Percentiles rank a stretch among this genome's conserved stretches.
Conservation (phyloP, 2,329 filamentous ascomycete species). For the Paraphoma chrysanthemicola region DNA sequence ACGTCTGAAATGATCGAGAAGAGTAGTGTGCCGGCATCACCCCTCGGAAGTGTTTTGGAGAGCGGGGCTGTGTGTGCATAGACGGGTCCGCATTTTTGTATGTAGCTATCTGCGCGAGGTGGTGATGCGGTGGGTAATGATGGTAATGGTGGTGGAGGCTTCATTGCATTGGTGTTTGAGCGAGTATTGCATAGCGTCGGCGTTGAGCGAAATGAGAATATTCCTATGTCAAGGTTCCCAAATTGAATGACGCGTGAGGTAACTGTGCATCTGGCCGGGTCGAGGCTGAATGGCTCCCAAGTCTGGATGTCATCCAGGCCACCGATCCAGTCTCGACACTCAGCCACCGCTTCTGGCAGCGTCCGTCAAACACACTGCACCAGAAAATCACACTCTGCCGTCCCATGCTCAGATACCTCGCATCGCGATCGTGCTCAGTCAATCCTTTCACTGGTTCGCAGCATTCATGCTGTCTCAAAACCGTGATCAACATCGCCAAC, state of each 20-base stretch:
- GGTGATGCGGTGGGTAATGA: constrained; percentile 2
- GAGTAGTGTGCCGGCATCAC: constrained; percentile 18
- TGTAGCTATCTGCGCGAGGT: neutral
- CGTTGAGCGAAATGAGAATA: constrained; percentile 20
- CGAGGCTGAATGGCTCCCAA: neutral
- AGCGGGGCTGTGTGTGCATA: neutral
- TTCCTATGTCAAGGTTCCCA: neutral
- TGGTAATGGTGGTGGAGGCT: constrained; percentile 5
- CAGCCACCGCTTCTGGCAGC: neutral
- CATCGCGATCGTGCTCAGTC: neutral
- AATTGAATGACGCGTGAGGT: too few species aligned
- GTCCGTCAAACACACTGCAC: constrained; percentile 3
- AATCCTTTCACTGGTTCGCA: neutral
- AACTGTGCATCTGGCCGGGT: neutral
- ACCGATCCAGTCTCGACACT: neutral
- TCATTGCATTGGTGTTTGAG: constrained; percentile 1
- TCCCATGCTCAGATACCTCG: neutral
- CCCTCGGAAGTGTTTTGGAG: constrained; percentile 4
- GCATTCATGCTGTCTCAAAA: neutral
- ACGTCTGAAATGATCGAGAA: constrained; percentile 35
- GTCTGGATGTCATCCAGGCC: neutral
- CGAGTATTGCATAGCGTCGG: constrained; percentile 40
- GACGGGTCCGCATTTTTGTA: neutral
- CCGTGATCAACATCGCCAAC: neutral
- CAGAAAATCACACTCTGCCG: neutral